Evolutionary conservation across 2,329 filamentous ascomycete species (phyloP).

Genomic region (Penicillium freii): DNA sequence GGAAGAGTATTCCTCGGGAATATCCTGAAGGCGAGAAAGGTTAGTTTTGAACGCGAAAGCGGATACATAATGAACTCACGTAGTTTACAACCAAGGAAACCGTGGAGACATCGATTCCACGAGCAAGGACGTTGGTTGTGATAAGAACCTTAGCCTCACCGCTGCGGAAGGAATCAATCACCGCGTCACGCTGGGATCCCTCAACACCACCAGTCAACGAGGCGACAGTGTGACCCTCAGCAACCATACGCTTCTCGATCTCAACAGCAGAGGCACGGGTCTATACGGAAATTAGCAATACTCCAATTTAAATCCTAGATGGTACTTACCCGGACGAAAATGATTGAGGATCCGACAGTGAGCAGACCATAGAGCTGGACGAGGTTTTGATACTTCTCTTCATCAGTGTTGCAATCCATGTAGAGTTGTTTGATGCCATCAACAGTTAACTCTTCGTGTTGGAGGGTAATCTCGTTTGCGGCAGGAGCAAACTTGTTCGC

Average conservation of each 20-base stretch:
- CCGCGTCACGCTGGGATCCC: conserved; percentile 73
- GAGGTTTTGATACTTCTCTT: conserved; percentile 82
- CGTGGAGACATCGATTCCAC: conserved; percentile 87
- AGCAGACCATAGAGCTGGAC: conserved; percentile 94
- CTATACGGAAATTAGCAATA: conserved; percentile 46
- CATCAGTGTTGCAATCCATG: conserved; percentile 81
- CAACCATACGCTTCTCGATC: conserved; percentile 81
- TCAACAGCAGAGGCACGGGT: conserved; percentile 80
- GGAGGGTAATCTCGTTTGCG: conserved; percentile 81
- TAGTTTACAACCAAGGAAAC: conserved; percentile 99
- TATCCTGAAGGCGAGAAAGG: conserved; percentile 49
- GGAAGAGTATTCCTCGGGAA: conserved; percentile 63
- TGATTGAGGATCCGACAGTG: conserved; percentile 95
- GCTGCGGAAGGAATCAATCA: conserved; percentile 82
- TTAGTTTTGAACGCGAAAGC: not conserved
- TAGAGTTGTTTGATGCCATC: conserved; percentile 98
- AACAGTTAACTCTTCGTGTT: conserved; percentile 89
- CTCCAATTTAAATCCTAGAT: not conserved
- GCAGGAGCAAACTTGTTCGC: conserved; percentile 80
- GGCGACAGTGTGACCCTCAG: conserved; percentile 87
- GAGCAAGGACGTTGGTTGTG: conserved; percentile 92
- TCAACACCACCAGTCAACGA: conserved; percentile 87
- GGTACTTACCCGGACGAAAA: conserved; percentile 79
- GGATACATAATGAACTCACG: conserved; percentile 40
- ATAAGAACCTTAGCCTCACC: conserved; percentile 94